Evolutionary conservation across 78 protist genomes (phyloP).

Genomic region (Isochrysis galbana): DNA sequence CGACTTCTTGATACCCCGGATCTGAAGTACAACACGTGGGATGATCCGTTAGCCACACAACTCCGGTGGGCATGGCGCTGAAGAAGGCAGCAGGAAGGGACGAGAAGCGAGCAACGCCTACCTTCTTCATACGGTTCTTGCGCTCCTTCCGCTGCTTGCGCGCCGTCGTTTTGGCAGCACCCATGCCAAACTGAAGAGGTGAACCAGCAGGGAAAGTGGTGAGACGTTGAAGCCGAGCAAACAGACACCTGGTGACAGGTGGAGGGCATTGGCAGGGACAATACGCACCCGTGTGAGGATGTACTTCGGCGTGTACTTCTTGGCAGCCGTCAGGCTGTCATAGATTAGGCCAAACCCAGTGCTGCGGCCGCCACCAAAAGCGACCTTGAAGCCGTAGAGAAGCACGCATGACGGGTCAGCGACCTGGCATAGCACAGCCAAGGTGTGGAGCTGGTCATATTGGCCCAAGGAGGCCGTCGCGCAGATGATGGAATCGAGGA

Average conservation of each 20-base stretch:
- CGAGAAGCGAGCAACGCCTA: not conserved
- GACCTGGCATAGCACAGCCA: too few species aligned
- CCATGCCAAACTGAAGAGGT: conserved; percentile 48
- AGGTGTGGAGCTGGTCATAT: too few species aligned
- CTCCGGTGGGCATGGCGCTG: not conserved
- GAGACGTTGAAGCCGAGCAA: too few species aligned
- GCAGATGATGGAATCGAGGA: not conserved
- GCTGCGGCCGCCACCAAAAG: conserved; percentile 95
- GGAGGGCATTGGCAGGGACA: not conserved
- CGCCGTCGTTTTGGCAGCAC: conserved; percentile 54
- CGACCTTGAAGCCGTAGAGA: conserved; percentile 88
- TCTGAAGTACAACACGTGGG: not conserved
- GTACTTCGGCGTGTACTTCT: conserved; percentile 90
- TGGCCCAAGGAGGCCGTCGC: not conserved
- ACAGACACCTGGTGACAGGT: not conserved
- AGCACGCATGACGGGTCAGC: conserved; percentile 74
- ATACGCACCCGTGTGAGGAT: conserved; percentile 72
- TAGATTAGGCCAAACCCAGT: conserved; percentile 97
- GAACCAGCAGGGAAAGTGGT: too few species aligned
- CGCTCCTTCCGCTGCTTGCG: conserved; percentile 93
- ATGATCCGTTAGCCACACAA: not conserved
- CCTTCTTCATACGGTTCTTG: conserved; percentile 94
- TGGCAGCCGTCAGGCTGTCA: conserved; percentile 70
- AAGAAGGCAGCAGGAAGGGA: not conserved
- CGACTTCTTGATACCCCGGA: conserved; percentile 75